Evolutionary conservation across 805 yeast species (phyloP).

Genomic region (Lachancea waltii): DNA sequence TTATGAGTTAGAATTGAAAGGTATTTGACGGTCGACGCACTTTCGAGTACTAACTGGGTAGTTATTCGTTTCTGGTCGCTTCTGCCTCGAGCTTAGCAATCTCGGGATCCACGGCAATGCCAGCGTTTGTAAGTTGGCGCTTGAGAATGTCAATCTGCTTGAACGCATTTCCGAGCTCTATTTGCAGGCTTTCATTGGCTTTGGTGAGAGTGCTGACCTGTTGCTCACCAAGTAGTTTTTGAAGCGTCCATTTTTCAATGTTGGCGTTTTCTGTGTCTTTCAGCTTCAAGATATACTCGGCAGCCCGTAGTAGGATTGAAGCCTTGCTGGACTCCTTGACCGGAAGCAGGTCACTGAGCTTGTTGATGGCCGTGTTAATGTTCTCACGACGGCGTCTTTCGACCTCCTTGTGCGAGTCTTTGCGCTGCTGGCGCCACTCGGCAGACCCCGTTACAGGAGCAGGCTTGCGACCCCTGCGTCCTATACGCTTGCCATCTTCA

Average conservation of each 20-base stretch:
- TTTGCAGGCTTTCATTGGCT: slow-evolving; percentile 80
- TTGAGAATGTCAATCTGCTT: slow-evolving; percentile 86
- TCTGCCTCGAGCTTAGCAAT: slow-evolving; percentile 6
- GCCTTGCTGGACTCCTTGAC: slow-evolving; percentile 79
- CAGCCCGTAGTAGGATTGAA: slow-evolving; percentile 79
- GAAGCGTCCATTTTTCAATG: slow-evolving; percentile 92
- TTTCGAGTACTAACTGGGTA: too few species aligned
- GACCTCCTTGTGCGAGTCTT: slow-evolving; percentile 91
- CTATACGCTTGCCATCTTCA: slow-evolving; percentile 11
- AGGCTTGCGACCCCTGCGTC: slow-evolving; percentile 27
- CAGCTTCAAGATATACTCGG: slow-evolving; percentile 81
- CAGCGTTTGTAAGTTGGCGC: slow-evolving; percentile 31
- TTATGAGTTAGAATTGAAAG: neutral
- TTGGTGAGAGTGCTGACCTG: slow-evolving; percentile 79
- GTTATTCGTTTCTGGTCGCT: slow-evolving; percentile 5
- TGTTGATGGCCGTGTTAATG: slow-evolving; percentile 81
- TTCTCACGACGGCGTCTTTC: slow-evolving; percentile 88
- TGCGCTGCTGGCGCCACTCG: slow-evolving; percentile 45
- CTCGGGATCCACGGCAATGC: slow-evolving; percentile 10
- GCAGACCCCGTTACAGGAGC: slow-evolving; percentile 27
- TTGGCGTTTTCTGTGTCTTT: slow-evolving; percentile 85
- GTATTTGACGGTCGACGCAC: neutral
- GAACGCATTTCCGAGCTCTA: slow-evolving; percentile 85
- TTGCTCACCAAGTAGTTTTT: slow-evolving; percentile 86
- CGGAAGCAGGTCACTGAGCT: slow-evolving; percentile 71